Base-by-base conservation (phyloP, 2,329 filamentous ascomycete genomes). In the Colletotrichum sp. region DNA sequence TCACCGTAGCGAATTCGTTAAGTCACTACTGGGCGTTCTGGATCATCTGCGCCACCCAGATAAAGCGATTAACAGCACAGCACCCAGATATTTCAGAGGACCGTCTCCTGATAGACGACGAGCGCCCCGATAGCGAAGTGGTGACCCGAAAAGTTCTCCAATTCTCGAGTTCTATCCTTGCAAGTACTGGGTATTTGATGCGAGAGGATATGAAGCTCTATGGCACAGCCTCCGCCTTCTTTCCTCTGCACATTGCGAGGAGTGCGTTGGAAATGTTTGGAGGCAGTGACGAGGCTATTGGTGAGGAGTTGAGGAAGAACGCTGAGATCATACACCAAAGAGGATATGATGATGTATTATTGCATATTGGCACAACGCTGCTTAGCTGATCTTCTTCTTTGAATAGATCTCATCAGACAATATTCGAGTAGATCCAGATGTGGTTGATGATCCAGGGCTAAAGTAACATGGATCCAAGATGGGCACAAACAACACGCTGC, bases 181-280 rank as follows among this genome's bases (percentile, higher is more conserved):
- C 80, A 30, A 85, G 84, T 55, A 83, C 84, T 59, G 80, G 83
- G 8, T 87, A 86, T 72, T 71, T 86, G 9, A 76, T 85, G 18
- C 83, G 83, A 71, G 83, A 85, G 21, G 81, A 84, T 24, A 85
- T 87, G 83, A 84, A 81, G 21, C 77, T 87, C 1, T 87, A 82
- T 71, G 86, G 86, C 0, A 82, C 82, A 5, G 83, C 83, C 1
- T 86, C 86, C 1, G 78, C 82, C 0, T 68, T 80, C 1, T 81
- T 86, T 7, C 84, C 85, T 1, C 71, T 85, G 2, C 78, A 77
- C 10, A 68, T 78, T 1, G 78, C 80, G 3, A 78, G 57, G 21
- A 57, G 30, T 18, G 34, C 68, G 24, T 7, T 70, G 36, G 57
- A 34, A 32, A 30, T 24, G 9, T 18, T 28, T 15, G 12, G n/a